A percentile compares a stretch with the other conserved stretches of the same genome.
Conservation (phyloP, 805 yeast genomes). For the Lipomyces sp. region DNA sequence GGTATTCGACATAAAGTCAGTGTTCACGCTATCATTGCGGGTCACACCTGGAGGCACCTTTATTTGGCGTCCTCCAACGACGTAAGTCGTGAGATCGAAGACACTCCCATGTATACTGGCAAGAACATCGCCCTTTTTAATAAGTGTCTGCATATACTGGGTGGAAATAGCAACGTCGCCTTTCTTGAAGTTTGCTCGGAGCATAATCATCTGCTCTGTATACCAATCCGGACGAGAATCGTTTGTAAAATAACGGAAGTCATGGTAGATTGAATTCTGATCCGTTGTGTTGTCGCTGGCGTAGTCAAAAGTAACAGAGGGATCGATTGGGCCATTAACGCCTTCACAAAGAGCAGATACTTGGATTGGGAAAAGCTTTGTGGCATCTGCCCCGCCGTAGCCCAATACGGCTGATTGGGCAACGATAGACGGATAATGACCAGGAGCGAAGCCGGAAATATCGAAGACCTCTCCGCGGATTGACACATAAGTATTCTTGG, state of each 20-base stretch:
- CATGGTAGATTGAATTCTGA: constrained; percentile 49
- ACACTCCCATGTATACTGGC: constrained; percentile 48
- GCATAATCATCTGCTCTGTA: constrained; percentile 46
- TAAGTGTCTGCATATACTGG: constrained; percentile 42
- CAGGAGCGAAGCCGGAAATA: constrained; percentile 46
- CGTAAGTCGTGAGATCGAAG: constrained; percentile 48
- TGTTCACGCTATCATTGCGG: constrained; percentile 39
- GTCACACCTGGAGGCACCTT: constrained; percentile 42
- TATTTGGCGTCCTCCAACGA: constrained; percentile 46
- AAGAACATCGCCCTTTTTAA: constrained; percentile 44
- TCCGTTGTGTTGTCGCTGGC: constrained; percentile 46
- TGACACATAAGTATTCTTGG: constrained; percentile 46
- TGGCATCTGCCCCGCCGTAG: constrained; percentile 48
- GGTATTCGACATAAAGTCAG: constrained; percentile 44
- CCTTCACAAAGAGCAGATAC: constrained; percentile 49
- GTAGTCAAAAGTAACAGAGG: constrained; percentile 42
- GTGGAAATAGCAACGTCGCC: constrained; percentile 49
- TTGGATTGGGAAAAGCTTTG: constrained; percentile 49
- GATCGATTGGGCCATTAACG: constrained; percentile 45
- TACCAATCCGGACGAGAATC: constrained; percentile 53
- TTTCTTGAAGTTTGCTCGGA: constrained; percentile 46
- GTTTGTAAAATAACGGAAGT: constrained; percentile 47
- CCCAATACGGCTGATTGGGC: constrained; percentile 44
- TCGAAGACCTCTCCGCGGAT: constrained; percentile 51
- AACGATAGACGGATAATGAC: constrained; percentile 50